Conservation (phyloP, 2,329 filamentous ascomycete species). For the Penicillium sp. region DNA sequence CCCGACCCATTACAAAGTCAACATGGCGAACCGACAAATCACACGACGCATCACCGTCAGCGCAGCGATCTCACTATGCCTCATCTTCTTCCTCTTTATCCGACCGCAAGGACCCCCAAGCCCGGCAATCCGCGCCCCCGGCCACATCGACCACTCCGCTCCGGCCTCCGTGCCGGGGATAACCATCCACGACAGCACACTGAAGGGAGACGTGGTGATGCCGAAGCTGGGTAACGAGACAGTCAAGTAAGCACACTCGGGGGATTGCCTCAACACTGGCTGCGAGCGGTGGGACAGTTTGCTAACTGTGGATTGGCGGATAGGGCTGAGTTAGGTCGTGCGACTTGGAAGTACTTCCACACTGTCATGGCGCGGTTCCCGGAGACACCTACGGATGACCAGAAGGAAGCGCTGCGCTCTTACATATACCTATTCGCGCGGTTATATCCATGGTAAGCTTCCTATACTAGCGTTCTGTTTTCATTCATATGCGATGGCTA, state of each 20-base stretch:
- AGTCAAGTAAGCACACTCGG: constrained; percentile 38
- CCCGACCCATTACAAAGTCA: background rate
- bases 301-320: constrained; percentile 10
- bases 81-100: constrained; percentile 40
- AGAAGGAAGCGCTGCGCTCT: constrained; percentile 56
- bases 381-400: constrained; percentile 58
- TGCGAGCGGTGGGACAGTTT: background rate
- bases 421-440: constrained; percentile 63
- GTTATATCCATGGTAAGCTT: constrained; percentile 57
- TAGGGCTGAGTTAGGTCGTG: constrained; percentile 61
- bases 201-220: constrained; percentile 47
- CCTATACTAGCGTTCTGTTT: background rate
- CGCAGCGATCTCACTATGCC: constrained; percentile 31
- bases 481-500: background rate
- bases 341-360: constrained; percentile 64
- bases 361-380: constrained; percentile 65
- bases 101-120: constrained; percentile 37
- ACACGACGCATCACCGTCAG: constrained; percentile 38
- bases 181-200: constrained; percentile 33
- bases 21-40: constrained; percentile 39
- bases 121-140: constrained; percentile 40
- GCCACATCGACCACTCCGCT: constrained; percentile 36
- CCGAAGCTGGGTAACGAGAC: constrained; percentile 49
- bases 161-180: constrained; percentile 20
- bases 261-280: background rate